These are phyloP conservation scores for Chenopodium quinoa DNA, from an alignment of 148 eudicot genomes.

Conservation along the genomic window DNA sequence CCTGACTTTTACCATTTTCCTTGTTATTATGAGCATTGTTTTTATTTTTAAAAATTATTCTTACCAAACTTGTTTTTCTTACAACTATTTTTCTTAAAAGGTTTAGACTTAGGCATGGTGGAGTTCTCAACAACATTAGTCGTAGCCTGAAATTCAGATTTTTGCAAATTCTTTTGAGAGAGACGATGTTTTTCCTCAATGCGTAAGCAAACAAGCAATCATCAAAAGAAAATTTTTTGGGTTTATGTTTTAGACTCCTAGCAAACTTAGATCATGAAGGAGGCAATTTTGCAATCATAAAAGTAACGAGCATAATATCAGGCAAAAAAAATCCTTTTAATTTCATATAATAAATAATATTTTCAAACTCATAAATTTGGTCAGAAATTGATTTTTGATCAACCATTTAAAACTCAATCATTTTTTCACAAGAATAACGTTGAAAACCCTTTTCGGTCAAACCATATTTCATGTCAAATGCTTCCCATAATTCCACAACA, in stretches of 20 bases:
- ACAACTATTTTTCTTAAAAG: not conserved
- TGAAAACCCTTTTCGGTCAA: not conserved
- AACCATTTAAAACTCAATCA: too few relatives aligned
- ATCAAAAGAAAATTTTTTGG: too few relatives aligned
- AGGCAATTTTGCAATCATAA: too few relatives aligned
- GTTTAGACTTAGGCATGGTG: not conserved
- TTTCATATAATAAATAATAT: too few relatives aligned
- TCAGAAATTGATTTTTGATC: too few relatives aligned
- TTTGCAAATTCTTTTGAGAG: not conserved
- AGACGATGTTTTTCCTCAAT: constrained; percentile 9
- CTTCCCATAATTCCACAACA: not conserved
- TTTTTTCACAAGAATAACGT: too few relatives aligned
- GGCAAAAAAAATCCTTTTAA: too few relatives aligned
- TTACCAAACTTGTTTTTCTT: not conserved
- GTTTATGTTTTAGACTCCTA: too few relatives aligned
- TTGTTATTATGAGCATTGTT: not conserved
- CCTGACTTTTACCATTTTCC: constrained; percentile 1
- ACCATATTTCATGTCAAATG: not conserved
- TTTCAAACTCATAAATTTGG: constrained; percentile 12
- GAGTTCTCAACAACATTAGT: not conserved
- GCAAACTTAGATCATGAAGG: too few relatives aligned
- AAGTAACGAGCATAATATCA: too few relatives aligned
- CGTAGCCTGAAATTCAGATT: constrained; percentile 2
- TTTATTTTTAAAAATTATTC: not conserved
- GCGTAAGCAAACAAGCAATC: not conserved